Percentiles rank a stretch among this genome's conserved stretches.
Evolutionary conservation across 1,284 basidiomycete genomes (phyloP).

Genomic region (Xanthoconium separans): DNA sequence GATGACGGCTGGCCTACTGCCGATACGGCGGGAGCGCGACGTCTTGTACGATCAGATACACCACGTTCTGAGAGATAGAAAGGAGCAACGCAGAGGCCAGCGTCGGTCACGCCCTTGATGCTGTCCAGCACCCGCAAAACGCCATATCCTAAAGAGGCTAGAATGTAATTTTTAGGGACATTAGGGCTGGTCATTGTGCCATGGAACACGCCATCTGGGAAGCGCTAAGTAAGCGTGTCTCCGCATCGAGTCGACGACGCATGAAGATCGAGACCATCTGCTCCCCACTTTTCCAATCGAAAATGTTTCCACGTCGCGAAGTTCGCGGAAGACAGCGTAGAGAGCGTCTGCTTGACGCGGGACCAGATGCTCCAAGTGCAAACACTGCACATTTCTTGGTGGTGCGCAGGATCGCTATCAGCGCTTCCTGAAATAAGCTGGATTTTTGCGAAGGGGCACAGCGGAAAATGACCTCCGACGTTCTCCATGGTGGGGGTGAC

Average conservation of each 20-base stretch:
- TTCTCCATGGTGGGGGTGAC: conserved; percentile 22
- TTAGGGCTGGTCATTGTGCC: conserved; percentile 11
- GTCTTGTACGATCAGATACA: conserved; percentile 14
- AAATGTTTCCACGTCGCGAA: conserved; percentile 10
- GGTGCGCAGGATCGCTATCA: conserved; percentile 18
- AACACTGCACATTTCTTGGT: conserved; percentile 16
- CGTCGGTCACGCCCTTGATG: conserved; percentile 24
- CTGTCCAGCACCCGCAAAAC: conserved; percentile 13
- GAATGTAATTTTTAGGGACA: conserved; percentile 14
- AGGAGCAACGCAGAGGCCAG: conserved; percentile 20
- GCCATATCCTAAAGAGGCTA: conserved; percentile 11
- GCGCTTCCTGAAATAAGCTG: conserved; percentile 16
- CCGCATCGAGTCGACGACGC: background rate
- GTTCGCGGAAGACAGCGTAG: conserved; percentile 8
- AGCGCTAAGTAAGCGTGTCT: conserved; percentile 9
- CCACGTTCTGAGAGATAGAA: conserved; percentile 14
- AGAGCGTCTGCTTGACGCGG: conserved; percentile 10
- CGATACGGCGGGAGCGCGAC: conserved; percentile 16
- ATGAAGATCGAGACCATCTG: background rate
- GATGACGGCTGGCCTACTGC: conserved; percentile 17
- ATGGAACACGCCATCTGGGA: conserved; percentile 23
- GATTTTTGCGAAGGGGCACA: background rate
- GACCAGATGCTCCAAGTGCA: conserved; percentile 20
- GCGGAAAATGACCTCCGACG: background rate
- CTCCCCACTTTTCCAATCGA: conserved; percentile 13